Base-by-base conservation (phyloP, 305 asterid species). In the Fraxinus floribunda region DNA sequence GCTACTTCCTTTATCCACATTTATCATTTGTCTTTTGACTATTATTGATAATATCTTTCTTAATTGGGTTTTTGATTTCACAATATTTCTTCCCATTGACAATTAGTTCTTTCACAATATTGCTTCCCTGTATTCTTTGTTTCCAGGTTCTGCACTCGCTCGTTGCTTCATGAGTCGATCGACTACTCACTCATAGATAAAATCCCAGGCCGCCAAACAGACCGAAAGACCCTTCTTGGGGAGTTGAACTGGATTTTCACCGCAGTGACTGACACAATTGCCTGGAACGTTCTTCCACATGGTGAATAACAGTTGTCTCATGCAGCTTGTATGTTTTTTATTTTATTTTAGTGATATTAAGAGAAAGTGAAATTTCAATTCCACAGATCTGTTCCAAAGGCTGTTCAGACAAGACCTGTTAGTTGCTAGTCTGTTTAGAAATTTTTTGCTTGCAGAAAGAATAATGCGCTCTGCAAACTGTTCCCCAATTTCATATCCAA, bases 151-250 rank as follows among this genome's bases (percentile, higher is more conserved):
- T 92, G 96, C 89, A 90, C 94, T 70, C 98, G 98, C 60, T 96
- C 99, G 13, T 87, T 96, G 84, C 98, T 96, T 83, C 94, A 89
- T 3, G 98, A 94, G 89, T 91, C 97, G 35, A 90, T 96, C 83
- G 92, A 93, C 86, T 86, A 96, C 90, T 93, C 98, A 52, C 90
- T 96, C 75, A 94, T 96, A 62, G 99, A 96, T 90, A 91, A 88
- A 88, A 94, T 96, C 89, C 99, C 99, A 84, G 99, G 99, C 73
- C 98, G 99, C 84, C 99, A 97, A 89, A 95, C 98, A 81, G 99
- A 97, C 90, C 91, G 99, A 83, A 97, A 97, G 90, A 97, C 98
- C 77, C 99, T 95, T 86, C 98, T 97, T 49, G 99, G 99, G 79
- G 99, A 97, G 89, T 84, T 97, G 91, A 97, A 97, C 90, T 97